Percentiles rank a stretch among this genome's conserved stretches.
These are phyloP conservation scores for Barnettozyma siamensis DNA, from an alignment of 805 yeast species.

Conservation along the genomic window DNA sequence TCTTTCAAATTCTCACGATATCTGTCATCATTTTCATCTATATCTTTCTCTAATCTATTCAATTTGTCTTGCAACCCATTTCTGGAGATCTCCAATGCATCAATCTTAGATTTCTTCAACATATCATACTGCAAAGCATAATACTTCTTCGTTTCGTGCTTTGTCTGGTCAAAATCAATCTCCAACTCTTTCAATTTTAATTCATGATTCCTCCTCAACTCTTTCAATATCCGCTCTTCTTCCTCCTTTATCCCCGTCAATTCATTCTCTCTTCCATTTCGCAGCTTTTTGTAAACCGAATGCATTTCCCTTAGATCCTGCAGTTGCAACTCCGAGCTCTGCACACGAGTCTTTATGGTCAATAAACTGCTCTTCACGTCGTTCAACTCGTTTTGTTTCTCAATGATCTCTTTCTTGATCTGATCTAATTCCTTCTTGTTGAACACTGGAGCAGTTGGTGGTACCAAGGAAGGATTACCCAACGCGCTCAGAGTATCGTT, in stretches of 20 bases:
- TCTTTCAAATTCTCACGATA: background rate
- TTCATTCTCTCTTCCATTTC: conserved; percentile 28
- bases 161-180: conserved; percentile 32
- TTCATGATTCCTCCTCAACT: conserved; percentile 24
- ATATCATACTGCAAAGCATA: background rate
- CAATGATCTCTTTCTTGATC: background rate
- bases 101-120: conserved; percentile 16
- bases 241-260: conserved; percentile 20
- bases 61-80: background rate
- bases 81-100: conserved; percentile 25
- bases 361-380: conserved; percentile 21
- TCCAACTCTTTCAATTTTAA: conserved; percentile 28
- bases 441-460: background rate
- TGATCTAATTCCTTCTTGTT: background rate
- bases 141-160: background rate
- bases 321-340: conserved; percentile 32
- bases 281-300: conserved; percentile 12
- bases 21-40: background rate
- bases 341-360: conserved; percentile 33
- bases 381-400: conserved; percentile 18
- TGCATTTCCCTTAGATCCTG: conserved; percentile 26
- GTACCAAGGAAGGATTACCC: too few species aligned
- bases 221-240: background rate
- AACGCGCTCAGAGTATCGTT: too few species aligned
- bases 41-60: background rate